phyloP scores from a whole-genome alignment of 306 rosid genomes.

The Cyclanthera cordifolia region DNA sequence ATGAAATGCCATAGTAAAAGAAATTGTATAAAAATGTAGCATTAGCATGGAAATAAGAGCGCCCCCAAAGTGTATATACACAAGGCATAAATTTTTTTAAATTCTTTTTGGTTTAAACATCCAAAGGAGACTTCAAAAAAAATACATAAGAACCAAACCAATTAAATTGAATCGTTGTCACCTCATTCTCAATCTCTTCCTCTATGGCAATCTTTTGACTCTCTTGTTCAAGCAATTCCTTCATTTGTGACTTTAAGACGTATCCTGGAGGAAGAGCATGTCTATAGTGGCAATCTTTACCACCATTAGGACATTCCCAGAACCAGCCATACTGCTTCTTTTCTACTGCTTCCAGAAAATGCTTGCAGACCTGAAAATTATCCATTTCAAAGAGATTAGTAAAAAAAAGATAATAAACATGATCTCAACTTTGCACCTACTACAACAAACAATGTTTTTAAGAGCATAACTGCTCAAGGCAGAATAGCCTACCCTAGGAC shows the following conservation, averaged over 20 bases:
- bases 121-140: background rate
- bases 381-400: background rate
- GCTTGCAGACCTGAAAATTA: slow-evolving; percentile 33
- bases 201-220: slow-evolving; percentile 55
- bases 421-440: background rate
- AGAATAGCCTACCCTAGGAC: no score
- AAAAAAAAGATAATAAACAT: background rate
- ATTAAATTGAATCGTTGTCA: slow-evolving; percentile 8
- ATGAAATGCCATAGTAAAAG: background rate
- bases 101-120: background rate
- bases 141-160: background rate
- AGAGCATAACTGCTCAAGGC: no score
- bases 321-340: slow-evolving; percentile 98
- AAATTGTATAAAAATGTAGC: background rate
- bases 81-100: no score
- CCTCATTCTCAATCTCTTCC: slow-evolving; percentile 95
- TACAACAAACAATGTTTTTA: background rate
- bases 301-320: slow-evolving; percentile 88
- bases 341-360: slow-evolving; percentile 72
- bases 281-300: slow-evolving; percentile 81
- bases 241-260: slow-evolving; percentile 91
- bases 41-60: background rate
- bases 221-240: slow-evolving; percentile 81
- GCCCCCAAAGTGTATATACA: background rate
- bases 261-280: slow-evolving; percentile 98